Base-by-base conservation (phyloP, 345 rosid genomes). In the Moringa oleifera region DNA sequence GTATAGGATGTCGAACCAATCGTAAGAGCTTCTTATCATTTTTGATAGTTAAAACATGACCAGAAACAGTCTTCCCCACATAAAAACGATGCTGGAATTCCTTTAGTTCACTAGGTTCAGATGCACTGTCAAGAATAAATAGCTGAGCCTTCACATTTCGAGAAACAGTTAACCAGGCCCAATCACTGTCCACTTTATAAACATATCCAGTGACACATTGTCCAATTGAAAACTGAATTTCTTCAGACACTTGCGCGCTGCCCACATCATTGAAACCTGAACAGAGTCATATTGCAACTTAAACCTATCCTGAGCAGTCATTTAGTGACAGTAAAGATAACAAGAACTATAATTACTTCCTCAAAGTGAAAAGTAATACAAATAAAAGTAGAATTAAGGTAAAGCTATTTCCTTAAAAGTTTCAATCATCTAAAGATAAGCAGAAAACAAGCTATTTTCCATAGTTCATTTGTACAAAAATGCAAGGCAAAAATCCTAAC, bases 101-200 rank as follows among this genome's bases (percentile, higher is more conserved):
- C 70, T 78, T 72, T 70, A 94, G 96, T 64, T 94, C 91, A 73
- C 36, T 55, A 63, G 91, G 85, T 55, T 90, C 89, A 69, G 64
- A 69, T n/a, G 84, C 78, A 76, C 85, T 86, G 69, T 94, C 97
- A 31, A 90, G 88, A 68, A 90, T 73, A 75, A 73, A 88, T 19
- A 90, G 76, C 56, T 72, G 86, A 49, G 92, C 99, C 36, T 77
- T 88, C 71, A 82, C 75, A 55, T 79, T 64, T 64, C 91, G 85
- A 75, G 99, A 85, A 64, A 94, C 24, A 51, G 92, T 67, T 69
- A 94, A 64, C 89, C 89, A 90, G 4, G 75, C 85, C 99, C 99
- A 90, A 70, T 94, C 97, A 67, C 53, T 68, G 45, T 88, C 92
- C 73, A 88, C 91, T 76, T 85, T 94, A 80, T 88, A 90, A 55